Evolutionary conservation across 2,329 filamentous ascomycete species (phyloP), one percentile per base, ranked within the genome.

Genomic region (Teratosphaeria epicoccoides): DNA sequence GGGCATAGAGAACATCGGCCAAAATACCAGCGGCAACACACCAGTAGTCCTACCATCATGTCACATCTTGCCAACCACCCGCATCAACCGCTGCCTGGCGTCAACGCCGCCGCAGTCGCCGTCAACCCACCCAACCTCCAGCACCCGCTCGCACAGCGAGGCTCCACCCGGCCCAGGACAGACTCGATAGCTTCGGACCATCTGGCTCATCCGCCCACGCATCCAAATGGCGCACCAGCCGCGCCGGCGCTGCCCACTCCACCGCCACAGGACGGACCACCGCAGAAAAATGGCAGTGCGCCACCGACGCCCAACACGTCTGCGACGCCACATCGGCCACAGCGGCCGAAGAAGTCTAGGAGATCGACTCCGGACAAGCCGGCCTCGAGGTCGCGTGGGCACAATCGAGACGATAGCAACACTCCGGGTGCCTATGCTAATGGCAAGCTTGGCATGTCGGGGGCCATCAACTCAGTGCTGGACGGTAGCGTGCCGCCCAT

Each of bases 401-500:
- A 47, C 11, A 24, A 12, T 12, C 23, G 46, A 29, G 46, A 47
- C 7, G 46, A 26, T 22, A 50, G 49, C 24, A 37, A 14, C 6
- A 14, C 40, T 14, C 23, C 29, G 11, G 33, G 33, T 40, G 28
- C 28, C 28, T 40, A 40, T 20, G 49, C 37, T 26, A 50, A 45
- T 11, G 37, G 37, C 26, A 48, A 17, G 17, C 23, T 29, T 6
- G 37, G 22, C 12, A 23, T 22, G 22, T 48, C 46, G 23, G 24
- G 14, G 17, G 28, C 22, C 14, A 29, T 37, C 24, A 40, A 40
- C 20, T 46, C 46, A 4, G 76, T 87, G 61, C 78, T 95, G 24
- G 88, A 91, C 59, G 85, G 84, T 50, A 83, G 83, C 1, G 88
- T 97, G 0, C 93, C 93, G 6, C 91, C 93, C 1, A 97, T 98